phyloP scores from a whole-genome alignment of 306 rosid species.

The Myrica gale region DNA sequence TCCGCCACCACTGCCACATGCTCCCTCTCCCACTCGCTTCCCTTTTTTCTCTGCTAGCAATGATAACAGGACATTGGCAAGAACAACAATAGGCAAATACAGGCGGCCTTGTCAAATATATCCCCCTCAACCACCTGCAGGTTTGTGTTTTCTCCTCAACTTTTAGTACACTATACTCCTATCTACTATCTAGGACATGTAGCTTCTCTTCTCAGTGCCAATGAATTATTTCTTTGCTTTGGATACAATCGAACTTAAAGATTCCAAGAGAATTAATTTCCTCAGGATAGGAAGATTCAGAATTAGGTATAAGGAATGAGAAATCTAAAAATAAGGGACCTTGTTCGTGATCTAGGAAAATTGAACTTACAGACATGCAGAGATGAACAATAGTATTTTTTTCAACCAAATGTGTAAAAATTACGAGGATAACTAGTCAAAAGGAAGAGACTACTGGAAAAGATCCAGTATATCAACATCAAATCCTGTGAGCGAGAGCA shows the following conservation, averaged over 20 bases:
- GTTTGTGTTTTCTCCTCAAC: conserved; percentile 25
- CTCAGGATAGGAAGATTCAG: neutral
- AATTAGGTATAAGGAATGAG: neutral
- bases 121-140: conserved; percentile 71
- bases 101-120: conserved; percentile 65
- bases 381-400: neutral
- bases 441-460: too few species aligned
- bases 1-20: neutral
- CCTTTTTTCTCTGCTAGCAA: neutral
- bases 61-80: neutral
- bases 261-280: neutral
- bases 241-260: neutral
- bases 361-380: neutral
- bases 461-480: too few species aligned
- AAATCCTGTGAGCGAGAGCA: too few species aligned
- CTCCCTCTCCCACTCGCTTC: neutral
- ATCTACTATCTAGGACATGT: neutral
- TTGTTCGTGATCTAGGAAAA: too few species aligned
- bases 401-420: neutral
- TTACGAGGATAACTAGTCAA: too few species aligned
- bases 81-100: neutral
- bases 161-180: too few species aligned
- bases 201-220: neutral
- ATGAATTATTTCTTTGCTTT: neutral
- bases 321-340: too few species aligned